Evolutionary conservation across 805 yeast species (phyloP), one percentile per base, ranked within the genome.

Genomic region (Isabelozyma gotoi): DNA sequence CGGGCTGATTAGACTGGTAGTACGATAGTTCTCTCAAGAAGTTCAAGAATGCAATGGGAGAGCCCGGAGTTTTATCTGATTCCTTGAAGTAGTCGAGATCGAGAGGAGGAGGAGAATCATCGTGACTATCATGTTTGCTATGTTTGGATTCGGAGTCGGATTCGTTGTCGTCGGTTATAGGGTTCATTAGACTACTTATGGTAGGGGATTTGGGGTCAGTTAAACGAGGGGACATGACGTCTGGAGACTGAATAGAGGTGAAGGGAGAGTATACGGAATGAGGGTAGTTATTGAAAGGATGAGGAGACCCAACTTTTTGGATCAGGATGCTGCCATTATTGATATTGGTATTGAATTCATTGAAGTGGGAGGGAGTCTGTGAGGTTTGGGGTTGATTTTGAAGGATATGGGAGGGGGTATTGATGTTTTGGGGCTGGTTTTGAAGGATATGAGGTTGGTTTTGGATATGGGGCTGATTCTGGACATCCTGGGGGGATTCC

Each of bases 1-100:
- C 34, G n/a, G 29, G 12, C 12, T 24, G 29, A n/a, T n/a, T n/a
- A 18, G 41, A 36, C 33, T 41, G 46, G 19, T 41, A 39, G 7
- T 47, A 55, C 4, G 55, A 49, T 7, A 59, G 40, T 33, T 62
- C 70, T 35, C 50, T 55, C 35, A 65, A 45, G 27, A 61, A 57
- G 35, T 48, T 53, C 29, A 64, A 41, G 16, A 64, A 59, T 6
- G 60, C 51, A 5, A 60, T 42, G 0, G 64, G 62, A 2, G 66
- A 46, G 8, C 45, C 18, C 7, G 57, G 50, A 15, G 41, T n/a
- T 18, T 38, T 21, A 12, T 37, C 32, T 4, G 38, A 37, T 27
- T 24, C 16, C 20, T 31, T 31, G n/a, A 20, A 17, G 15, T 32
- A 14, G 8, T 41, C 39, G n/a, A 34, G 17, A 7, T 40, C 27